Percentiles rank a stretch among this genome's conserved stretches.
Conservation (phyloP, 345 rosid genomes). For the Bruguiera gymnorhiza region DNA sequence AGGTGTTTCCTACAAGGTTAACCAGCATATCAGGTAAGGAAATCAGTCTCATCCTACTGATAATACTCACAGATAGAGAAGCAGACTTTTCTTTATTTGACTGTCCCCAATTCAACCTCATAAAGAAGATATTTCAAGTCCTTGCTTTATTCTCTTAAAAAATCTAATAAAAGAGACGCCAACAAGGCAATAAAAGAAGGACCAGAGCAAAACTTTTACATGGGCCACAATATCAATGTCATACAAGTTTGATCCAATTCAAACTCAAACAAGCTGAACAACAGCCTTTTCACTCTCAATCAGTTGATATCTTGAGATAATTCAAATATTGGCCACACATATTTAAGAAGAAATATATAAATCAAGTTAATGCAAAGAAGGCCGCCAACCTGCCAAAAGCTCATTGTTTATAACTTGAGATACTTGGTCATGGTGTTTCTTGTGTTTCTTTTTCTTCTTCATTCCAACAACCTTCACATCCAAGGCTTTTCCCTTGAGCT, state of each 20-base stretch:
- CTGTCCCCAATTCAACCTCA: background rate
- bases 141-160: background rate
- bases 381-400: slow-evolving; percentile 40
- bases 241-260: no score
- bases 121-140: background rate
- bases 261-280: no score
- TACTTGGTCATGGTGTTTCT: slow-evolving; percentile 41
- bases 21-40: background rate
- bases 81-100: background rate
- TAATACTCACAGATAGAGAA: background rate
- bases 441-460: slow-evolving; percentile 68
- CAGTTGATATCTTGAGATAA: no score
- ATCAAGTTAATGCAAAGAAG: no score
- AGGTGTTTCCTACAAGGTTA: no score
- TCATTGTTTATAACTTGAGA: slow-evolving; percentile 26
- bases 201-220: no score
- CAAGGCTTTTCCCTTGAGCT: slow-evolving; percentile 85
- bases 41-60: background rate
- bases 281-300: no score
- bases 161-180: no score
- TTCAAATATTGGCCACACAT: no score
- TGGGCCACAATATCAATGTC: no score
- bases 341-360: no score
- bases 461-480: slow-evolving; percentile 77
- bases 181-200: no score